Base-by-base conservation (phyloP, 2,329 filamentous ascomycete genomes). In the Davidsoniella neocaledoniae region DNA sequence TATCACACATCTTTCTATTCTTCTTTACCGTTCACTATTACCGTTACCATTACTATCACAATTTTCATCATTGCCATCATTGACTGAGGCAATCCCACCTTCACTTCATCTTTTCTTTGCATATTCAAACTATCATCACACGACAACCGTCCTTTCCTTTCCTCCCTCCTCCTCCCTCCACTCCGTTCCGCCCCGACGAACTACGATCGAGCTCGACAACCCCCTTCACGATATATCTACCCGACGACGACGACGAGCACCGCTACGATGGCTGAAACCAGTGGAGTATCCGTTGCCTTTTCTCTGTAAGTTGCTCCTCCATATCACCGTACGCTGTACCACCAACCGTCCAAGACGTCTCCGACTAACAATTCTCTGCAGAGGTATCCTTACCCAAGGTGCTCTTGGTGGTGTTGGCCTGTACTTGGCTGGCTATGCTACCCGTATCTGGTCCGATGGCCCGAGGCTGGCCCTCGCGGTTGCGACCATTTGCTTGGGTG, bases 381-480 rank as follows among this genome's bases (percentile, higher is more conserved):
- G 74, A 73, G 55, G 67, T 73, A 65, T 76, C 50, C 66, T 74
- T 56, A 71, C 71, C 58, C 69, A 72, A 49, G 69, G 73, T 26
- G 66, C 68, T 46, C 65, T 64, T 42, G 66, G 68, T 46, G 62
- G 69, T 55, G 63, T 71, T 60, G 63, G 72, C 56, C 62, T 67
- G 54, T 64, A 67, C 54, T 55, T 64, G 55, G 70, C 64, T 58
- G 67, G 68, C 56, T 65, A 72, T 65, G 65, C 68, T 58, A 66
- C 66, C 53, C 62, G 68, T 39, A 61, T 74, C 53, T 66, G 73
- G 59, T 68, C 70, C 62, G 72, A 77, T 64, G 71, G 72, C 64
- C 68, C 70, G 73, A 77, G 74, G 74, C 74, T 78, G 73, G 73
- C 69, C 73, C 74, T 78, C 72, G 63, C 70, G 58, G 61, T 65